Evolutionary conservation across 495 filamentous ascomycete genomes (phyloP).

Genomic region (Penicillium riverlandense): DNA sequence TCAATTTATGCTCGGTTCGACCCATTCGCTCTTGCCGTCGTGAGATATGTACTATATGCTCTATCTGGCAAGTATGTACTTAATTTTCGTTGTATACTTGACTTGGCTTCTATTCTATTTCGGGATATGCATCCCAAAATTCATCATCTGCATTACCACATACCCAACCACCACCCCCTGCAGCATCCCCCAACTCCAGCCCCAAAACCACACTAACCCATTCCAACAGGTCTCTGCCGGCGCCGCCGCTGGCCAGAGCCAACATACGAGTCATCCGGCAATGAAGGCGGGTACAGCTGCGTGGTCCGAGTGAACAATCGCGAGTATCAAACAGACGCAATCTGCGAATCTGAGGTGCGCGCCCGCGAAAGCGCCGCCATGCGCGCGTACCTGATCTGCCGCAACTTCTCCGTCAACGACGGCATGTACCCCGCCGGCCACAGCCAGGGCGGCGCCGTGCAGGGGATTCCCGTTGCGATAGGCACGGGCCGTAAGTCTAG

Average conservation of each 20-base stretch:
- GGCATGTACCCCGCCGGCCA: conserved; percentile 76
- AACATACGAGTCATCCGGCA: conserved; percentile 70
- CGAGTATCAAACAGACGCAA: conserved; percentile 88
- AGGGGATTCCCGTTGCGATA: conserved; percentile 76
- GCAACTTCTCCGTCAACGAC: conserved; percentile 97
- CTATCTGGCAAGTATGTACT: conserved; percentile 58
- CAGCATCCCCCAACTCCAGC: not conserved
- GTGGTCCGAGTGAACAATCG: conserved; percentile 92
- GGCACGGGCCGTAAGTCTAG: conserved; percentile 47
- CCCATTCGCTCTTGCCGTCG: not conserved
- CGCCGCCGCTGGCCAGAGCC: conserved; percentile 95
- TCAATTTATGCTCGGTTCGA: conserved; percentile 5
- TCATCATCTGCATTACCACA: conserved; percentile 7
- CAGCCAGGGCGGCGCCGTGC: conserved; percentile 68
- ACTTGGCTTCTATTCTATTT: too few relatives aligned
- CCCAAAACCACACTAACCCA: conserved; percentile 1
- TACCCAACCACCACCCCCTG: conserved; percentile 2
- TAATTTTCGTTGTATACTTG: not conserved
- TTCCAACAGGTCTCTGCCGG: conserved; percentile 75
- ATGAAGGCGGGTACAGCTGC: conserved; percentile 70
- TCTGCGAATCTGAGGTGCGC: conserved; percentile 70
- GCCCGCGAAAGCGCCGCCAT: conserved; percentile 94
- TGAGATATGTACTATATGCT: conserved; percentile 58
- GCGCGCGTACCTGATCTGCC: conserved; percentile 95
- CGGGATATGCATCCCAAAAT: not conserved